Conservation (phyloP, 2,329 filamentous ascomycete genomes). For the Lecanicillium sp. region DNA sequence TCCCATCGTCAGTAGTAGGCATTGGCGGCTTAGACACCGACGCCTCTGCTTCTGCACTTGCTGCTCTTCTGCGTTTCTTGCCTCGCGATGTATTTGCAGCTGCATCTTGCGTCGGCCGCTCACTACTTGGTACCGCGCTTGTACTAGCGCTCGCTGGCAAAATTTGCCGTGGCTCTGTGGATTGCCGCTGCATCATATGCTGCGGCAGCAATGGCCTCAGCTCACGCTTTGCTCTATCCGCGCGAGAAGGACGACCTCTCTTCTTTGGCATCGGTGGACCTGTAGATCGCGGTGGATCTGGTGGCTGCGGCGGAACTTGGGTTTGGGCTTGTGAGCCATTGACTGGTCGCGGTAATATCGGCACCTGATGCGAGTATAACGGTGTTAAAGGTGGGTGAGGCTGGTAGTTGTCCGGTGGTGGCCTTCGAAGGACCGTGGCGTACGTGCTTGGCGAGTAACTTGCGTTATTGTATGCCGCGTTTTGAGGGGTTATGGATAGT, state of each 20-base stretch:
- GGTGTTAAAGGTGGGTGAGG: slow-evolving; percentile 11
- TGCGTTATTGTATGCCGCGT: slow-evolving; percentile 18
- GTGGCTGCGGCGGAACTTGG: slow-evolving; percentile 4
- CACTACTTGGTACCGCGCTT: too few relatives aligned
- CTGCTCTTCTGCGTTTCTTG: too few relatives aligned
- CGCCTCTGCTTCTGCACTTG: too few relatives aligned
- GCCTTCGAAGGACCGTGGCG: too few relatives aligned
- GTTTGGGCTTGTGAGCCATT: slow-evolving; percentile 2
- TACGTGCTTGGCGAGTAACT: slow-evolving; percentile 17
- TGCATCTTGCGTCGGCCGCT: not conserved
- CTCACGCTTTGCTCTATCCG: slow-evolving; percentile 28
- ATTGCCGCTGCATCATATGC: slow-evolving; percentile 21
- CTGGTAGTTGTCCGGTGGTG: slow-evolving; percentile 8
- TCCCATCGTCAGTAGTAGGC: too few relatives aligned
- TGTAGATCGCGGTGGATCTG: slow-evolving; percentile 3
- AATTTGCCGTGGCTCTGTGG: slow-evolving; percentile 4
- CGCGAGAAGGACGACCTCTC: slow-evolving; percentile 36
- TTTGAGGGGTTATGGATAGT: slow-evolving; percentile 19
- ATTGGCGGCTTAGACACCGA: too few relatives aligned
- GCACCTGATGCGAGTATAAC: not conserved
- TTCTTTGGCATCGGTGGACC: slow-evolving; percentile 24
- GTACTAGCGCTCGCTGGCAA: not conserved
- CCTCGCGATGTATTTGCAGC: not conserved
- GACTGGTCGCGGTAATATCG: slow-evolving; percentile 6
- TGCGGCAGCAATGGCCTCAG: slow-evolving; percentile 24